Base-by-base conservation (phyloP, 2,329 filamentous ascomycete species). In the Penicillium sp. region DNA sequence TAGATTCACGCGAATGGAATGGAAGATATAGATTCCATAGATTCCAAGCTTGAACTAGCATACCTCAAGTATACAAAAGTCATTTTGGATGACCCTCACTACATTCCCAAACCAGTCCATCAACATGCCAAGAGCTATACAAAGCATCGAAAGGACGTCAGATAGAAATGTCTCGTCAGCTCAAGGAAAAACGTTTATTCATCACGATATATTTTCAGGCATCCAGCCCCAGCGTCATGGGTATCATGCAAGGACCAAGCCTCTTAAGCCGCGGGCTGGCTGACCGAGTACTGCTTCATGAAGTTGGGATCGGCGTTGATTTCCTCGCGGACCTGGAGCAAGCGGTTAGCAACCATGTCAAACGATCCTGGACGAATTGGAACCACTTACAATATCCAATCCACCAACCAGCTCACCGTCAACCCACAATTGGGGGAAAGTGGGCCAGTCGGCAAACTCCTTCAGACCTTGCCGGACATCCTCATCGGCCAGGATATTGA, bases 391-490 rank as follows among this genome's bases (percentile, higher is more conserved):
- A 71, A 98, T 98, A 69, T 98, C 93, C 59, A 98, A 73, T 1
- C 93, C 93, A 48, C 93, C 91, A 18, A 97, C 85, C 40, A 98
- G 75, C 68, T 96, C 89, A 11, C 93, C 91, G 50, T 85, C 81
- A 10, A 95, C 82, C 84, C 91, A 98, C 52, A 98, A 74, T 70
- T 98, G 93, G 16, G 93, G 93, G 71, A 89, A 98, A 0, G 93
- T 98, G 8, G 93, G 93, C 93, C 93, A 98, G 52, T 97, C 93
- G n/a, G 89, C 89, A 68, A 84, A 97, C 72, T 93, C 88, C 78
- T 98, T 98, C 63, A 98, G 73, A 0, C 93, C 93, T 73, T 97
- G 91, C 51, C 93, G 80, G 39, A 98, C 93, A 69, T 97, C 91
- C 63, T 98, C 91, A 67, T 98, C 93, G 54, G 93, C 93, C 60